phyloP scores from a whole-genome alignment of 345 rosid genomes.

The Hevea brasiliensis region DNA sequence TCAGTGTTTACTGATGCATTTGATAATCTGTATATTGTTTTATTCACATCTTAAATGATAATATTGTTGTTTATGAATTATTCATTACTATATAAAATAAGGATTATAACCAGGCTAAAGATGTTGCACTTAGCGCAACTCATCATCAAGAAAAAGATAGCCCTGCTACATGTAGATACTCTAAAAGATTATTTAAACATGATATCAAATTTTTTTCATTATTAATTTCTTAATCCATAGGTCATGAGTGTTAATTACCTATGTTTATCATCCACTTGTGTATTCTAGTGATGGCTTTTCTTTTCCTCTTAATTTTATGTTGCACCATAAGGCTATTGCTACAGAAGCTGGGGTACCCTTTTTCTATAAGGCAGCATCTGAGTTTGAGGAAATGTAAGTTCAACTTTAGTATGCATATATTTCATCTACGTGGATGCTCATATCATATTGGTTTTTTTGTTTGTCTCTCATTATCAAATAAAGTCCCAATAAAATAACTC shows the following conservation, averaged over 20 bases:
- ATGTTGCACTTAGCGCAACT: not conserved
- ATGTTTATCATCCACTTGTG: not conserved
- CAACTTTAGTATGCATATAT: conserved; percentile 3
- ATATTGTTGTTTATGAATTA: not conserved
- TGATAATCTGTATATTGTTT: not conserved
- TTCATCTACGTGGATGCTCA: not conserved
- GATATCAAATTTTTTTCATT: not conserved
- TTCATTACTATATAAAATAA: too few relatives aligned
- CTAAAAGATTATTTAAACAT: too few relatives aligned
- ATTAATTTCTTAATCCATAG: not conserved
- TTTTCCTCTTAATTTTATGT: conserved; percentile 4
- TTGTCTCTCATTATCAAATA: too few relatives aligned
- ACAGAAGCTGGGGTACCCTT: conserved; percentile 99
- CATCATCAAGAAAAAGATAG: not conserved
- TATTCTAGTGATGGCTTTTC: conserved; percentile 16
- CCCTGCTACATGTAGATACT: not conserved
- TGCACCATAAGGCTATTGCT: conserved; percentile 83
- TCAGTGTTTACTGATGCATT: too few relatives aligned
- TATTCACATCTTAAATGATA: not conserved
- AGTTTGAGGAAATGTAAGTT: conserved; percentile 99
- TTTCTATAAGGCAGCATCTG: conserved; percentile 98
- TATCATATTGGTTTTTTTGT: too few relatives aligned
- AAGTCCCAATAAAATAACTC: too few relatives aligned
- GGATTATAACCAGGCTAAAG: too few relatives aligned
- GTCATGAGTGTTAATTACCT: not conserved